Percentiles rank a stretch among this genome's conserved stretches.
These are phyloP conservation scores for Geotrichum fermentans DNA, from an alignment of 1,139 yeast species.

Conservation along the genomic window DNA sequence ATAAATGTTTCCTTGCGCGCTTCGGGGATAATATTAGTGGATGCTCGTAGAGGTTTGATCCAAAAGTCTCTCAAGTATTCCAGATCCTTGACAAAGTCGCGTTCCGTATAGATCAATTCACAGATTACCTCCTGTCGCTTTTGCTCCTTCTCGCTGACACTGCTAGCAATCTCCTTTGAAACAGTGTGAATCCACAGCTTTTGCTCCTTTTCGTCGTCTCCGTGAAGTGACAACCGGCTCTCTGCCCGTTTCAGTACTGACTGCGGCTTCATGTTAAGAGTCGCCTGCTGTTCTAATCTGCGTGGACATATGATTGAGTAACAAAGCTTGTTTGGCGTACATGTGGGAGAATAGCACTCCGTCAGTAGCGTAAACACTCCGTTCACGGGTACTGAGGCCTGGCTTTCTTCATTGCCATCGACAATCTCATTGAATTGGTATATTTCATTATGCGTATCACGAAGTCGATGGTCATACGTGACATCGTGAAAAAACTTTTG, in stretches of 20 bases:
- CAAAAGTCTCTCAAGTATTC: conserved; percentile 92
- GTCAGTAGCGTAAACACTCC: conserved; percentile 92
- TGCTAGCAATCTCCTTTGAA: conserved; percentile 70
- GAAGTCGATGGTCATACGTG: conserved; percentile 83
- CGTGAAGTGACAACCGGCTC: conserved; percentile 68
- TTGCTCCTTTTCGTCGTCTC: conserved; percentile 73
- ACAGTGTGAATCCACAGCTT: conserved; percentile 95
- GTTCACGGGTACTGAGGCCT: conserved; percentile 47
- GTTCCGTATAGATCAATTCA: conserved; percentile 89
- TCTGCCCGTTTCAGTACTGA: conserved; percentile 84
- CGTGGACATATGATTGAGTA: conserved; percentile 98
- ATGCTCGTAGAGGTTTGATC: conserved; percentile 82
- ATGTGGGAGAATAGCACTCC: conserved; percentile 95
- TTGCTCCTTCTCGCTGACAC: conserved; percentile 76
- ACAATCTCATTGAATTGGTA: conserved; percentile 71
- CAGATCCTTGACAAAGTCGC: conserved; percentile 90
- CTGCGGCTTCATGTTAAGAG: conserved; percentile 81
- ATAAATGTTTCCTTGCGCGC: conserved; percentile 86
- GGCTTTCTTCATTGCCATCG: conserved; percentile 19
- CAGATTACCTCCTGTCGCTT: conserved; percentile 93
- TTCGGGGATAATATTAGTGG: conserved; percentile 83
- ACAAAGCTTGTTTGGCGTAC: conserved; percentile 81
- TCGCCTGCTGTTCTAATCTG: conserved; percentile 90
- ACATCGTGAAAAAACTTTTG: conserved; percentile 94
- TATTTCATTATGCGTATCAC: conserved; percentile 84